Conservation (phyloP, 371 early-diverging fungal genomes). For the Phascolomyces articulosus region DNA sequence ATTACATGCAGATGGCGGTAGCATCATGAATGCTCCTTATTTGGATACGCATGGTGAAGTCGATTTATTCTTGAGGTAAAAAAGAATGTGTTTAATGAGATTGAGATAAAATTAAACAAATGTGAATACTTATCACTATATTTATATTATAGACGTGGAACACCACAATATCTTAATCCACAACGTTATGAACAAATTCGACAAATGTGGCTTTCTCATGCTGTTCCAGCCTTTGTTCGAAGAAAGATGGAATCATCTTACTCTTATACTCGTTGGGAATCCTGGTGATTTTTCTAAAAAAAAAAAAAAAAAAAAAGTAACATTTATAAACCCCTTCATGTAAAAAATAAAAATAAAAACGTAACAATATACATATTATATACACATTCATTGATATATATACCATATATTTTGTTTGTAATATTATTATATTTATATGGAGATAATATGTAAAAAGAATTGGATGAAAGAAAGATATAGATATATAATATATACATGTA, state of each 20-base stretch:
- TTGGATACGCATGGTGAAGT: constrained; percentile 95
- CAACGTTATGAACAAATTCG: constrained; percentile 89
- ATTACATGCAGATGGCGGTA: constrained; percentile 83
- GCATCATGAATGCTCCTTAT: constrained; percentile 90
- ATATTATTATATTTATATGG: no score
- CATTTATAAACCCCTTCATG: neutral
- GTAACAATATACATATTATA: neutral
- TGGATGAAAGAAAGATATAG: neutral
- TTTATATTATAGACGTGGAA: constrained; percentile 66
- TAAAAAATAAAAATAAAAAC: constrained; percentile 3
- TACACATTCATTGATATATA: no score
- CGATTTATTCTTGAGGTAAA: constrained; percentile 36
- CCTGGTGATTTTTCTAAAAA: constrained; percentile 24
- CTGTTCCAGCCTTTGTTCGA: constrained; percentile 86
- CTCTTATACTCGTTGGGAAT: constrained; percentile 38
- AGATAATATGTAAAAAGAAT: no score
- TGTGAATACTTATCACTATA: no score
- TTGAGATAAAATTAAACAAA: neutral
- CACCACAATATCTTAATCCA: constrained; percentile 85
- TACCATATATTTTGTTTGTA: no score
- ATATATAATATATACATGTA: neutral
- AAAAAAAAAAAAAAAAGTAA: neutral
- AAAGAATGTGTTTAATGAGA: neutral
- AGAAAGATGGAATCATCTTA: constrained; percentile 77
- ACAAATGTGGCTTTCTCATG: constrained; percentile 83